Evolutionary conservation across 768 basidiomycete genomes (phyloP), one percentile per base, ranked within the genome.

Genomic region (Amanita molliuscula): DNA sequence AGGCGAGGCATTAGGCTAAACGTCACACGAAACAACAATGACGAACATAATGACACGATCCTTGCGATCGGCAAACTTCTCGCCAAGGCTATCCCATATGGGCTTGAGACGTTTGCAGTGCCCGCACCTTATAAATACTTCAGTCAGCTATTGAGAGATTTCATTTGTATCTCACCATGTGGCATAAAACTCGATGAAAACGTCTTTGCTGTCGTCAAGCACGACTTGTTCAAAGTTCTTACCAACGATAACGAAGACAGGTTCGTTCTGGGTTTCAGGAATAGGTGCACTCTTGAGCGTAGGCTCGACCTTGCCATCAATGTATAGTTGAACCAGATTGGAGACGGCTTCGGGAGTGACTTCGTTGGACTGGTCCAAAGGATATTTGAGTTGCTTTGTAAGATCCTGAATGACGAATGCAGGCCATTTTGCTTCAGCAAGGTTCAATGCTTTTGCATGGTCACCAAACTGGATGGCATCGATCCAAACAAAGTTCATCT

Each of bases 91-190:
- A 53, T 97, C 94, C 91, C 92, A 99, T 35, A 71, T 88, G 10
- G 96, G 95, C 65, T 87, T 88, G 58, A 99, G 80, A 59, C 93
- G 91, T 71, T 96, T 96, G 84, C 92, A 94, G 78, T 93, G 91
- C 38, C 88, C 88, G 61, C 88, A 90, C 84, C 84, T 87, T 58
- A 9, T 21, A 44, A n/a, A 6, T 20, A 35, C 15, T 21, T 50
- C 7, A 20, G 38, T 54, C 28, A 48, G 51, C 9, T 23, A 3
- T 16, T 15, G 23, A 47, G n/a, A 33, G 18, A 18, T 8, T 0
- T 36, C 6, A 44, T 8, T 25, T 53, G 54, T 55, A 44, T 59
- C 83, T 38, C 65, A 94, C 96, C 96, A 99, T 44, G 91, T 80
- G 43, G 96, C 96, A 60, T 89, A 97, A 69, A 99, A 94, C 68